These are phyloP conservation scores for Oryza australiensis DNA, from an alignment of 176 grass and related monocot species.

Conservation along the genomic window DNA sequence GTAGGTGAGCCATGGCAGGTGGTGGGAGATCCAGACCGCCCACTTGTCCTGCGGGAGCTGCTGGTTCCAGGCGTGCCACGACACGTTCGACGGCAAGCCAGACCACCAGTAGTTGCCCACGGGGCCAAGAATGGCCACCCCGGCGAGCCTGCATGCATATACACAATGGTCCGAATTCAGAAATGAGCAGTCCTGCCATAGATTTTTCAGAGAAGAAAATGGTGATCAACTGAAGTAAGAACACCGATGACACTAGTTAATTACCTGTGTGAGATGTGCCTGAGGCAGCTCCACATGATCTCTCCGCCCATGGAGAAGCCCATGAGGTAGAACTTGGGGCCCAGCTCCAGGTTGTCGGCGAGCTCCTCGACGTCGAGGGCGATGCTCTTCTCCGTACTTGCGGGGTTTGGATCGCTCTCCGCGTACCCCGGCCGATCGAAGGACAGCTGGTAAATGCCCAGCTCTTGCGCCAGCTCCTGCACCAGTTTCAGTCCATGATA, in stretches of 20 bases:
- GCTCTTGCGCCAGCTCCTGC: slow-evolving; percentile 59
- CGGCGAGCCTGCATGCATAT: slow-evolving; percentile 52
- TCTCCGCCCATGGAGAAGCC: slow-evolving; percentile 75
- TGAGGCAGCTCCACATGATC: slow-evolving; percentile 80
- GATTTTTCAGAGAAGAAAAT: neutral
- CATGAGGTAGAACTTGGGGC: slow-evolving; percentile 58
- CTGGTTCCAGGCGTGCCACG: slow-evolving; percentile 54
- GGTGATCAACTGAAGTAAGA: neutral
- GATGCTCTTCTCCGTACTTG: slow-evolving; percentile 48
- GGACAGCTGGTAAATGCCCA: slow-evolving; percentile 65
- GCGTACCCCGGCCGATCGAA: slow-evolving; percentile 82
- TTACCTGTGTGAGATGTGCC: slow-evolving; percentile 73
- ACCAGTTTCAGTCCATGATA: neutral
- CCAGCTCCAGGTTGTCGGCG: slow-evolving; percentile 66
- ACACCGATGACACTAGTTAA: neutral
- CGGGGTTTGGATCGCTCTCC: slow-evolving; percentile 70
- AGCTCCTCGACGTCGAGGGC: slow-evolving; percentile 70
- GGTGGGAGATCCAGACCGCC: slow-evolving; percentile 63
- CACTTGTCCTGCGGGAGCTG: slow-evolving; percentile 65
- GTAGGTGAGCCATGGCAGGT: slow-evolving; percentile 85
- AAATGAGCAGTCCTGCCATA: neutral
- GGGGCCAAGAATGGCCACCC: slow-evolving; percentile 59
- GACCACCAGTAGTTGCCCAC: slow-evolving; percentile 81
- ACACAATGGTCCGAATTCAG: neutral
- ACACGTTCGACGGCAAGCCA: slow-evolving; percentile 70